Percentiles rank a stretch among this genome's conserved stretches.
These are phyloP conservation scores for Leccinellum luteum DNA, from an alignment of 768 basidiomycete species.

Conservation along the genomic window DNA sequence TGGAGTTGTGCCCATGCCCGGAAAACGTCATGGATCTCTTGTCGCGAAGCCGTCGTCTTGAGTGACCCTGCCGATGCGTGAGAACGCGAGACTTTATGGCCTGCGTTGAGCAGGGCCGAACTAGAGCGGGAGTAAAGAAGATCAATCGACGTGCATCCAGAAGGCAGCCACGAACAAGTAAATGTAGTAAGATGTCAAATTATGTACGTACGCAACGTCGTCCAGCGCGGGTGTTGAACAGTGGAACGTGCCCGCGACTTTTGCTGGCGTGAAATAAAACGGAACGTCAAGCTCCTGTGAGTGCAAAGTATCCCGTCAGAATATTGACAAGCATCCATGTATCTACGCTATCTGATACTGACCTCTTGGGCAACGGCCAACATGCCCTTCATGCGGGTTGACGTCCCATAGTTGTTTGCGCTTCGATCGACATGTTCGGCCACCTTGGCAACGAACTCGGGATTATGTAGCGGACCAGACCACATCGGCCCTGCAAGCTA, in stretches of 20 bases:
- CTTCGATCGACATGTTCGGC: slow-evolving; percentile 68
- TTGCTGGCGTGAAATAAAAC: slow-evolving; percentile 88
- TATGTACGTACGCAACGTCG: slow-evolving; percentile 63
- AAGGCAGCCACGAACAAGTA: not conserved
- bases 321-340: not conserved
- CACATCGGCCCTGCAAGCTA: slow-evolving; percentile 97
- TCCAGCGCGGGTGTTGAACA: slow-evolving; percentile 72
- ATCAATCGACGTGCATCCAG: not conserved
- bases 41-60: slow-evolving; percentile 79
- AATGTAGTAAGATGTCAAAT: not conserved
- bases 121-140: slow-evolving; percentile 36
- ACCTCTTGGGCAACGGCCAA: slow-evolving; percentile 87
- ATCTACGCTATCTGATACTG: slow-evolving; percentile 16
- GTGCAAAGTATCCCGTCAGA: not conserved
- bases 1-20: slow-evolving; percentile 80
- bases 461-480: slow-evolving; percentile 84
- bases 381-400: slow-evolving; percentile 92
- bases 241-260: slow-evolving; percentile 79
- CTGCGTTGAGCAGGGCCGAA: slow-evolving; percentile 86
- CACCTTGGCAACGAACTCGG: slow-evolving; percentile 69
- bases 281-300: slow-evolving; percentile 68
- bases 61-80: slow-evolving; percentile 88
- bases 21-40: slow-evolving; percentile 76
- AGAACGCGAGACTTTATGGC: slow-evolving; percentile 82
- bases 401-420: slow-evolving; percentile 70